Evolutionary conservation across 306 rosid species (phyloP), one percentile per base, ranked within the genome.

Genomic region (Trifolium subterraneum): DNA sequence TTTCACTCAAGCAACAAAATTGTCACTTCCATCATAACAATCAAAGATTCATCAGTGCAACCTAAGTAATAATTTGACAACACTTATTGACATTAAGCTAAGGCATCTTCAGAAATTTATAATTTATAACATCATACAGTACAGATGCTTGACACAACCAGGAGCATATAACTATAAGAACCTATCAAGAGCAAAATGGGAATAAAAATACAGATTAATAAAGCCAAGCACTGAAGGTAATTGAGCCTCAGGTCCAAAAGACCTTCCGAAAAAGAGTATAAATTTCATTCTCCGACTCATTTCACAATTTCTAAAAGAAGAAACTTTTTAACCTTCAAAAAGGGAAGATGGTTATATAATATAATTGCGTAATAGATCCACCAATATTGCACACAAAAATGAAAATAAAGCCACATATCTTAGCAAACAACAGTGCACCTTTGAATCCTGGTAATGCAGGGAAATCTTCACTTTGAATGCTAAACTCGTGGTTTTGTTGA

Each of bases 401-500:
- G 56, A 62, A 51, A 62, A 60, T 18, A 25, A 18, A 58, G 29
- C 7, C 65, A 31, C 12, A 48, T 35, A 23, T 20, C 47, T 22
- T 61, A 44, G 58, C 48, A 74, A 64, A 78, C 39, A 86, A 72
- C 70, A 83, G 75, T 22, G 66, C 79, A 95, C 99, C 99, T 87
- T 90, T 95, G 87, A 88, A 92, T 75, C 98, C 94, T 0, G 99
- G 98, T 75, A 95, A 85, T 64, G 99, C 99, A 14, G 99, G 99
- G 68, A 95, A 95, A 82, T 95, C 98, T 79, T 95, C 99, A 86
- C 87, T 95, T 78, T 90, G 98, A 82, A 95, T 95, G 80, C 96
- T 95, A 82, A 95, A 95, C 88, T 95, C 99, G 56, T 90, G 99
- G 70, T 90, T 95, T 82, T 88, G 99, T 90, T 95, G 99, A 75